Evolutionary conservation across 352 stramenopile species (phyloP).

Genomic region (Globisporangium camurandrum): DNA sequence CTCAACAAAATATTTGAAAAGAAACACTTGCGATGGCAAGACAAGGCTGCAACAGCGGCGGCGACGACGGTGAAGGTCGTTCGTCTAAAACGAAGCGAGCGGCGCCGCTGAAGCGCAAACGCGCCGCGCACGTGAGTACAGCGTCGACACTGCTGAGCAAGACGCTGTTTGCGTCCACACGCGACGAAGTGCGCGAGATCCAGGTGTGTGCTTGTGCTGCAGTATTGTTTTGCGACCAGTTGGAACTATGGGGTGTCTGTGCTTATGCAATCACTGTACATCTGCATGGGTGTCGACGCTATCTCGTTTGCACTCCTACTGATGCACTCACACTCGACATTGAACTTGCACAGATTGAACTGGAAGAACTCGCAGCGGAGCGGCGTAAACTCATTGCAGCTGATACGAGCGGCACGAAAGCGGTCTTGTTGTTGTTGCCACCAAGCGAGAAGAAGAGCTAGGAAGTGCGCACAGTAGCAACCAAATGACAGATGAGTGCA

Average conservation of each 20-base stretch:
- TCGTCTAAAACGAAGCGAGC: slow-evolving; percentile 4
- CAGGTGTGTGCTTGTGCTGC: slow-evolving; percentile 17
- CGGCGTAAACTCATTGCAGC: slow-evolving; percentile 23
- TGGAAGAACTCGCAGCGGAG: slow-evolving; percentile 26
- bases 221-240: neutral
- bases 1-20: no score
- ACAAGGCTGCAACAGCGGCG: neutral
- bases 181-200: slow-evolving; percentile 38
- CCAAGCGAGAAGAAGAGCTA: slow-evolving; percentile 14
- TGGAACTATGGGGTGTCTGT: no score
- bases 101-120: slow-evolving; percentile 25
- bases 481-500: no score
- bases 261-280: no score
- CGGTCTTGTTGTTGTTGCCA: slow-evolving; percentile 24
- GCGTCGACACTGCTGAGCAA: slow-evolving; percentile 31
- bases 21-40: no score
- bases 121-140: slow-evolving; percentile 16
- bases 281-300: no score
- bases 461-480: no score
- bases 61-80: no score
- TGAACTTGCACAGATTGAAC: slow-evolving; percentile 15
- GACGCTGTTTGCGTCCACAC: slow-evolving; percentile 32
- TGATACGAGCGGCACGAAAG: slow-evolving; percentile 16
- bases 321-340: neutral
- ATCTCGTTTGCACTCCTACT: no score